Evolutionary conservation across 1,284 basidiomycete genomes (phyloP).

Genomic region (Trichosporon coremiiforme): DNA sequence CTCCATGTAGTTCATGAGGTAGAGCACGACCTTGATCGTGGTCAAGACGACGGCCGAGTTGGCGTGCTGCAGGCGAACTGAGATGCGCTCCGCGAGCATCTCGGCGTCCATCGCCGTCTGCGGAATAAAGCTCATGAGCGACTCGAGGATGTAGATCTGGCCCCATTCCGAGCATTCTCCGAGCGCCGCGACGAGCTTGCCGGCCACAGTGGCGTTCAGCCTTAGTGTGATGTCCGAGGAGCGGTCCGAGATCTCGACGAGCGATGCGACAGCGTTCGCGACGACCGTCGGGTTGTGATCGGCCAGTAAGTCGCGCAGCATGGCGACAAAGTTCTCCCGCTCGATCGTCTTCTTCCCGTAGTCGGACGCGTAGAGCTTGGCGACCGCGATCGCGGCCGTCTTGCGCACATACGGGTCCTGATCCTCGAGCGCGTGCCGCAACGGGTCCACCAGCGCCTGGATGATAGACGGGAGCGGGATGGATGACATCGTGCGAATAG

Average conservation of each 20-base stretch:
- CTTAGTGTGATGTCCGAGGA: slow-evolving; percentile 62
- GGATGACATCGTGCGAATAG: slow-evolving; percentile 97
- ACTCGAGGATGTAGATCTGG: slow-evolving; percentile 97
- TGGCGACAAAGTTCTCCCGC: slow-evolving; percentile 88
- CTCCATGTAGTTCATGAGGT: slow-evolving; percentile 99
- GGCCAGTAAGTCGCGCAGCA: slow-evolving; percentile 71
- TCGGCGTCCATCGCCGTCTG: slow-evolving; percentile 86
- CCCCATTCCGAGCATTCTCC: slow-evolving; percentile 99
- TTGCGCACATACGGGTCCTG: slow-evolving; percentile 97
- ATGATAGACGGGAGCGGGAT: slow-evolving; percentile 96
- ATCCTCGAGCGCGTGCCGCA: slow-evolving; percentile 88
- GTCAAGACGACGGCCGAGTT: slow-evolving; percentile 94
- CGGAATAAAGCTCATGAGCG: slow-evolving; percentile 88
- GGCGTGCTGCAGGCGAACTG: slow-evolving; percentile 89
- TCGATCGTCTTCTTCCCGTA: slow-evolving; percentile 75
- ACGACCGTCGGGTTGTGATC: slow-evolving; percentile 96
- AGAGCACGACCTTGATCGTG: slow-evolving; percentile 91
- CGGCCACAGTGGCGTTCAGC: slow-evolving; percentile 55
- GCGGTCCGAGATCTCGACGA: slow-evolving; percentile 75
- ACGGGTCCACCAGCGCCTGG: slow-evolving; percentile 90
- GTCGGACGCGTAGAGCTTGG: slow-evolving; percentile 94
- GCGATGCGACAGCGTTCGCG: slow-evolving; percentile 92
- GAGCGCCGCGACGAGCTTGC: slow-evolving; percentile 87
- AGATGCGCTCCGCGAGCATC: slow-evolving; percentile 87
- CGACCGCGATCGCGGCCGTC: slow-evolving; percentile 90